Evolutionary conservation across 192 early-diverging fungal species (phyloP), one percentile per base, ranked within the genome.

Genomic region (Coemansia sp.): DNA sequence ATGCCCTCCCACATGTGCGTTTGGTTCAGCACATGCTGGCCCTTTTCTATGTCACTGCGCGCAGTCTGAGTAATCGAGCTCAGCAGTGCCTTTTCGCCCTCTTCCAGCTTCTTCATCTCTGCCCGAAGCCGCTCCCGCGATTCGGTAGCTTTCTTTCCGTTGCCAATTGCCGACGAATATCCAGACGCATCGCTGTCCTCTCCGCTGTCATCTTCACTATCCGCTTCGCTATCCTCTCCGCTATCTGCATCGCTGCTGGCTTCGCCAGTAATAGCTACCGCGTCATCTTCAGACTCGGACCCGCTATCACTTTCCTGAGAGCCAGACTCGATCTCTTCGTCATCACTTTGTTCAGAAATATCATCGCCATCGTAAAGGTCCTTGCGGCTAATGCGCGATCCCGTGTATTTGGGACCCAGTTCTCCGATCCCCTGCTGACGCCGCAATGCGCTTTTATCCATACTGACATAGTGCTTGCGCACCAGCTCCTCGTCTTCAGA

Each of bases 1-100:
- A 91, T 73, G 13, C 82, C 83, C 57, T 96, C 93, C 91, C 91
- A 96, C 20, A 94, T 69, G 2, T 79, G 82, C 68, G 93, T 85
- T 73, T 98, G 96, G n/a, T 85, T 78, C 56, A 91, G 81, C 22
- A 97, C 92, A 58, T 96, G 91, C n/a, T 85, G 78, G 26, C 95
- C 96, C 65, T 97, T 97, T 72, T 93, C 93, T 19, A 93, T 81
- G 66, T 97, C 95, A 27, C 83, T 84, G 11, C 87, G 82, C 0
- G 88, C 88, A 18, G 85, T 87, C 69, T 90, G 84, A 26, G 91
- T 85, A 62, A 97, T 85, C 29, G 71, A 88, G 51, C 89, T 81
- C 27, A 97, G 74, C 61, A 98, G 77, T 20, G 90, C 86, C 68
- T 88, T 90, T 74, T 97, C 95, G 60, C 94, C 92, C 29, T 85